Base-by-base conservation (phyloP, 768 basidiomycete species). In the Fomitopsis pulvina region DNA sequence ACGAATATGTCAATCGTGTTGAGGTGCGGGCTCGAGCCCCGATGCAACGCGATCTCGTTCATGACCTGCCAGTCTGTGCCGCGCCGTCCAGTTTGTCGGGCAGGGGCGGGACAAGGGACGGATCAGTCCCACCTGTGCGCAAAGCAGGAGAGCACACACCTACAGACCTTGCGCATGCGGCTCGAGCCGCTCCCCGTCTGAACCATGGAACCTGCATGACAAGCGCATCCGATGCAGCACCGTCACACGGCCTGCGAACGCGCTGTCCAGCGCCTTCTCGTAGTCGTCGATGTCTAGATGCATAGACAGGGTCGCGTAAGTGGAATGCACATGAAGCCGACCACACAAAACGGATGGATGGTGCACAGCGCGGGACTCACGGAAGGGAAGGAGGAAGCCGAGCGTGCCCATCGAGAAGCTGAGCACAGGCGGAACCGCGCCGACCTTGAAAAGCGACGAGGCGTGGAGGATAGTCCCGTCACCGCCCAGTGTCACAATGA, bases 391-490 rank as follows among this genome's bases (percentile, higher is more conserved):
- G 5, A 97, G 71, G 67, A 97, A 97, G 3, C 94, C 94, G 0
- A 97, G 74, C 8, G 90, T 93, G 7, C 94, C 94, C 87, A 92
- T 86, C 0, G 86, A 90, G 66, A 94, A 91, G 59, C 89, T 91
- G 20, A 94, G 63, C 0, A 85, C 92, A 0, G 94, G 94, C 4
- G 94, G 94, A 7, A 96, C 92, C 20, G 88, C 87, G n/a, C 87
- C 91, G 3, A 80, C 72, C 57, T 83, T 87, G 66, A 97, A 97
- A 8, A 97, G 70, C 6, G 91, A 91, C 1, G 93, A 93, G 0
- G 92, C 90, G 62, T 94, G 92, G 1, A 97, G 75, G 43, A 96
- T 93, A 4, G 94, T 96, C 8, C 94, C 94, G 62, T 97, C 94
- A 28, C 94, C 94, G 40, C 94, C 94, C 1, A 97, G 69, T 0